Evolutionary conservation across 2,329 filamentous ascomycete genomes (phyloP).

Genomic region (Thielaviopsis musarum): DNA sequence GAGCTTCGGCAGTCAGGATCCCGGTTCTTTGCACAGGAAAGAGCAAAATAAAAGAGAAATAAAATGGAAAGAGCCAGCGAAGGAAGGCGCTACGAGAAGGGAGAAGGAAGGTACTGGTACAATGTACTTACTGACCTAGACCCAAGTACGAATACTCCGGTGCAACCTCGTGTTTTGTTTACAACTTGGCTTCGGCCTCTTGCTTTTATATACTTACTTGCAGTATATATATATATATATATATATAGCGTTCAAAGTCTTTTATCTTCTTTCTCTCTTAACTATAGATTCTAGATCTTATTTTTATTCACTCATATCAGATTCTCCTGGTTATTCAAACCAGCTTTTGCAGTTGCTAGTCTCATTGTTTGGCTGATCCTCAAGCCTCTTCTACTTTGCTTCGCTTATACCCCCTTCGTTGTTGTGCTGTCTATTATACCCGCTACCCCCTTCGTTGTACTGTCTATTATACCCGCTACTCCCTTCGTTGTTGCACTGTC

Average conservation of each 20-base stretch:
- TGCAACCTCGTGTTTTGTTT: too few relatives aligned
- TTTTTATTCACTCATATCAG: neutral
- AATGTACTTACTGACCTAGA: too few relatives aligned
- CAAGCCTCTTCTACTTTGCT: neutral
- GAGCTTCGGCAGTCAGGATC: neutral
- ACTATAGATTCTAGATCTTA: too few relatives aligned
- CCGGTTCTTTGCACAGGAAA: neutral
- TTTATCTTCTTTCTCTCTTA: neutral
- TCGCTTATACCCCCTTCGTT: neutral
- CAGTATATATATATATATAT: too few relatives aligned
- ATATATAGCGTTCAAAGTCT: too few relatives aligned
- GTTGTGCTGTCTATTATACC: neutral
- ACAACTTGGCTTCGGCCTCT: too few relatives aligned
- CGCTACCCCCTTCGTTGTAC: neutral
- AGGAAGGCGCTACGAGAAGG: neutral
- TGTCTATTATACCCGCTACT: neutral
- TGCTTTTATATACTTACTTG: too few relatives aligned
- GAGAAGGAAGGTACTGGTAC: neutral
- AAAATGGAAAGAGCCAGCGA: neutral
- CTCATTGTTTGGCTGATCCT: neutral
- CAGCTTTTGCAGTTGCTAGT: neutral
- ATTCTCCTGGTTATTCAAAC: too few relatives aligned
- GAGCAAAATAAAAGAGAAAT: neutral
- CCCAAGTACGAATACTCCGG: too few relatives aligned
- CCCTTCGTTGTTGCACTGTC: neutral